Conservation (phyloP, 208 protist species). For the Crithidia brevicula region DNA sequence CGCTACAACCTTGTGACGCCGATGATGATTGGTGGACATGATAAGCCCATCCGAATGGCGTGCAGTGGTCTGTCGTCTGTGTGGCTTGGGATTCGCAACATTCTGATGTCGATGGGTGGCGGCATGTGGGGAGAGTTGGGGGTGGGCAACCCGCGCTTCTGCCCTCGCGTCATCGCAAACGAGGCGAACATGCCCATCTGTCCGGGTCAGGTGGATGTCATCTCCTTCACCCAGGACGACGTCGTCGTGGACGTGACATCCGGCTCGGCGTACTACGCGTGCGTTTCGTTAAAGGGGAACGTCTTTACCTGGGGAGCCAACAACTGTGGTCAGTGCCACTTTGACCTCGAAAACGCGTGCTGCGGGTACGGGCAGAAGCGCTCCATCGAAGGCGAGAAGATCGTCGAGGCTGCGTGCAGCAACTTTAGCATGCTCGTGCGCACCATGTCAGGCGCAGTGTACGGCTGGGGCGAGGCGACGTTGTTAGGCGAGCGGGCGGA, state of each 20-base stretch:
- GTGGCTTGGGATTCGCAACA: slow-evolving; percentile 64
- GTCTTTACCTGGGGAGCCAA: slow-evolving; percentile 80
- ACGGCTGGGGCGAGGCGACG: slow-evolving; percentile 69
- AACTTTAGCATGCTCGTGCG: slow-evolving; percentile 74
- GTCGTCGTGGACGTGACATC: slow-evolving; percentile 60
- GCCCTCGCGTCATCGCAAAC: slow-evolving; percentile 55
- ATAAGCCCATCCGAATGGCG: slow-evolving; percentile 76
- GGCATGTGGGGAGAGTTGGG: slow-evolving; percentile 84
- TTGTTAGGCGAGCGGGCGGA: slow-evolving; percentile 62
- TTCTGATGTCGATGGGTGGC: slow-evolving; percentile 76
- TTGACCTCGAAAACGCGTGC: slow-evolving; percentile 49
- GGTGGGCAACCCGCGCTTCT: slow-evolving; percentile 66
- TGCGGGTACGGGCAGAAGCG: slow-evolving; percentile 57
- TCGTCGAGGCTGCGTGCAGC: slow-evolving; percentile 64
- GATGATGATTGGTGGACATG: slow-evolving; percentile 70
- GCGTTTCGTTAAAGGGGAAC: slow-evolving; percentile 52
- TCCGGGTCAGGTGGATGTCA: slow-evolving; percentile 58
- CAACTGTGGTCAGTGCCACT: slow-evolving; percentile 76
- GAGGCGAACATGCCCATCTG: slow-evolving; percentile 78
- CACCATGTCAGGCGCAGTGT: slow-evolving; percentile 61
- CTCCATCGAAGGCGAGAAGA: slow-evolving; percentile 42
- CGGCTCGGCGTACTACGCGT: slow-evolving; percentile 66
- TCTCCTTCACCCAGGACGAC: slow-evolving; percentile 37
- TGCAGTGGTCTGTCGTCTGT: slow-evolving; percentile 70
- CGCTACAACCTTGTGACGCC: slow-evolving; percentile 76